A percentile compares a stretch with the other conserved stretches of the same genome.
These are phyloP conservation scores for Rhazya stricta DNA, from an alignment of 257 asterid species.

Conservation along the genomic window DNA sequence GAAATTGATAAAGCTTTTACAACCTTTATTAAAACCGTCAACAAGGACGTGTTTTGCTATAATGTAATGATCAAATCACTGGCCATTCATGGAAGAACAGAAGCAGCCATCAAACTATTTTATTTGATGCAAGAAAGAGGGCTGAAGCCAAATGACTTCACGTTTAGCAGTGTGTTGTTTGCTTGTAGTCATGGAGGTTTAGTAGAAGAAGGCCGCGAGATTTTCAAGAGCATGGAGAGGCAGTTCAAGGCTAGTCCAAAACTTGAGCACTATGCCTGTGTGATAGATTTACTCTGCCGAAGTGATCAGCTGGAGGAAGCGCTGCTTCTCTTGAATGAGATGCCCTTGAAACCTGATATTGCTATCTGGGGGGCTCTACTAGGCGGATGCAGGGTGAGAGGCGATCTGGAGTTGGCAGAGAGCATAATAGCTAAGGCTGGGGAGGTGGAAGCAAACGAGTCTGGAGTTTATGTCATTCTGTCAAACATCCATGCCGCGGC, in stretches of 20 bases:
- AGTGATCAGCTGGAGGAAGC: conserved; percentile 40
- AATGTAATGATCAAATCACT: conserved; percentile 48
- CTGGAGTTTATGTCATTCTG: conserved; percentile 38
- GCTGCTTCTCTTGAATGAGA: conserved; percentile 20
- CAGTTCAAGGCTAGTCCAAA: conserved; percentile 24
- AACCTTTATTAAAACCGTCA: conserved; percentile 30
- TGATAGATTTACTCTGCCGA: conserved; percentile 42
- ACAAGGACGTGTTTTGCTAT: conserved; percentile 42
- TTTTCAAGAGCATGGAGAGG: conserved; percentile 30
- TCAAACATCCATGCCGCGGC: conserved; percentile 41
- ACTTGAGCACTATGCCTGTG: conserved; percentile 35
- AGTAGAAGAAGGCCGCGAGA: conserved; percentile 33
- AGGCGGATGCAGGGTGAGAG: conserved; percentile 37
- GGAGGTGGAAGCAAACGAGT: conserved; percentile 29
- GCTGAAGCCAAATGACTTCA: conserved; percentile 29
- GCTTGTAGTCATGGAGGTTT: conserved; percentile 56
- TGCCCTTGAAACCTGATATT: conserved; percentile 35
- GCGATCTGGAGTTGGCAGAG: conserved; percentile 35
- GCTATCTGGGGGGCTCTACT: conserved; percentile 41
- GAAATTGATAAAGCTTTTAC: conserved; percentile 31
- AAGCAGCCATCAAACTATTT: conserved; percentile 37
- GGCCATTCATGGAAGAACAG: conserved; percentile 43
- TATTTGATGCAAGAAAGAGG: conserved; percentile 31
- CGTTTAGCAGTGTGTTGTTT: conserved; percentile 35
- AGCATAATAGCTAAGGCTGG: conserved; percentile 18